Evolutionary conservation across 352 stramenopile genomes (phyloP), one percentile per base, ranked within the genome.

Genomic region (Phytopythium vexans): DNA sequence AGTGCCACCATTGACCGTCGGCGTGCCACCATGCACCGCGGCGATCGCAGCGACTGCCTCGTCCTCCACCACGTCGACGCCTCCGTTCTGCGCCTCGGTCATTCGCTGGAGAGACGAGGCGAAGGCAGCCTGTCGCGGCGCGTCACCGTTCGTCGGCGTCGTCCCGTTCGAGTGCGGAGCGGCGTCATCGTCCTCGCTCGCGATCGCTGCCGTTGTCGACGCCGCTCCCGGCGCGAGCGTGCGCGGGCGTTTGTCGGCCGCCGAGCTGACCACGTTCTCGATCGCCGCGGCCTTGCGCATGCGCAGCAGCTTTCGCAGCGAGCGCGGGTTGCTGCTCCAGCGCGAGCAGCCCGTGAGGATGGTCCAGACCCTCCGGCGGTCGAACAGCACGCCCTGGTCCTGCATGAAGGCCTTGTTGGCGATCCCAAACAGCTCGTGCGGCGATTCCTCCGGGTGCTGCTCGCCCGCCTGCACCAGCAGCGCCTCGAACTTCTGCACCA

Each of bases 281-380:
- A 54, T 16, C 27, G 38, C 48, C 10, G 37, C 37, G 8, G 48
- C 48, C 48, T 54, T 54, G 36, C 48, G 48, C 21, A 54, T 45
- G 37, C 48, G 48, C 48, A 45, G n/a, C 16, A 54, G 48, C 48
- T 54, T 54, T 35, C 48, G 48, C 37, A 54, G 48, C 48, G 48
- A 57, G 34, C 51, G 43, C 41, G 41, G 43, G 51, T 49, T 57
- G 41, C 33, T 56, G 51, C 51, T 48, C 51, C 51, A 57, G 15
- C 41, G 33, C 41, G 41, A 35, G 34, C 51, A 49, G 39, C 32
- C 32, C 21, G 32, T 49, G 32, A 45, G 41, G 31, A 57, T 32
- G 36, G 48, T n/a, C 48, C 48, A 54, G 12, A 54, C 48, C 33
- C 38, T 35, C 37, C 36, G 15, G 37, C 48, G 48, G 48, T 54